phyloP scores from a whole-genome alignment of 352 stramenopile species.

The Pythium aristosporum region DNA sequence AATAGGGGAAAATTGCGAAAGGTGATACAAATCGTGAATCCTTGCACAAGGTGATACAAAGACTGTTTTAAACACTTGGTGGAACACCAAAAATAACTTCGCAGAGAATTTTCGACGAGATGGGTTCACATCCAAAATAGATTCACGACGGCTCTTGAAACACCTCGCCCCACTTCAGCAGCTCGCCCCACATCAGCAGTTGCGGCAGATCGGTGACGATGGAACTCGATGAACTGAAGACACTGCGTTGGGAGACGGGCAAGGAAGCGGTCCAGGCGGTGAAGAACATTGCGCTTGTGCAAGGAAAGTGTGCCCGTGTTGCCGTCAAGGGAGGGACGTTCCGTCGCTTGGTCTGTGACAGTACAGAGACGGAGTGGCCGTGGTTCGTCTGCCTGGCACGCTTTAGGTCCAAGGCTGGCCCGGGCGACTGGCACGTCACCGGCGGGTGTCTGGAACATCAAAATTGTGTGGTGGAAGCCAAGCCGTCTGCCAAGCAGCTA shows the following conservation, averaged over 20 bases:
- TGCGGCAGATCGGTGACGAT: background rate
- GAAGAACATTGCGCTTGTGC: background rate
- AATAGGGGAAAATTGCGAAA: background rate
- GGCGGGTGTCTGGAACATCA: too few relatives aligned
- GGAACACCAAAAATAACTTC: slow-evolving; percentile 1
- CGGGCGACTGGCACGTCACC: too few relatives aligned
- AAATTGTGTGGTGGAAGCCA: too few relatives aligned
- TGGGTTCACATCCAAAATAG: background rate
- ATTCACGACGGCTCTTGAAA: background rate
- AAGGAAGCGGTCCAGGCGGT: slow-evolving; percentile 7
- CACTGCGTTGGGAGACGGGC: background rate
- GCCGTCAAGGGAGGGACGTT: background rate
- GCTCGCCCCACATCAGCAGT: background rate
- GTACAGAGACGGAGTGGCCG: background rate
- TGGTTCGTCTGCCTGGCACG: slow-evolving; percentile 2
- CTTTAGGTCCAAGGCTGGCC: too few relatives aligned
- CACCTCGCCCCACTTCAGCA: background rate
- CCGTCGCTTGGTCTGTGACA: background rate
- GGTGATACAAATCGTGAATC: background rate
- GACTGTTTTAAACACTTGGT: slow-evolving; percentile 1
- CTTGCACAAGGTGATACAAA: background rate
- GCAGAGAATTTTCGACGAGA: background rate
- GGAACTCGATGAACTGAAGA: background rate
- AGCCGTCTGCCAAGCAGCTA: too few relatives aligned
- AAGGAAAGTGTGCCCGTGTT: slow-evolving; percentile 3